Evolutionary conservation across 2,329 filamentous ascomycete species (phyloP), one percentile per base, ranked within the genome.

Genomic region (Aureobasidium sp.): DNA sequence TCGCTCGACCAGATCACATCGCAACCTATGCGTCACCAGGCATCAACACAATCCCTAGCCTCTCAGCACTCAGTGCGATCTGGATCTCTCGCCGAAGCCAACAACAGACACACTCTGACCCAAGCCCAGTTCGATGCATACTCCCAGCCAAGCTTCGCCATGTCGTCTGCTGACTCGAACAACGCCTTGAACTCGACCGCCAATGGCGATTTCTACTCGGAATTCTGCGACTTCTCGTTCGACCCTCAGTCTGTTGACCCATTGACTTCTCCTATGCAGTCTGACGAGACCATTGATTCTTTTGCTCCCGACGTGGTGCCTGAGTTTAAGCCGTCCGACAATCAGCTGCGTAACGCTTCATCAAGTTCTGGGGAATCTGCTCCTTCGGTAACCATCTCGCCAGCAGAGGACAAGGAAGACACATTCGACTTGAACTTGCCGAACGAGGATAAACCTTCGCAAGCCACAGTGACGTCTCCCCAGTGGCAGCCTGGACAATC

Each of bases 401-500:
- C 62, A 13, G 53, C 62, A 12, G 41, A 52, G 36, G 57, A 50
- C 24, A 51, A 60, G n/a, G 36, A 50, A 32, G 57, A 60, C 46
- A 41, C 34, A 5, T 60, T 50, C 27, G 57, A 50, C 46, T 7
- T 60, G 20, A 34, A 60, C 8, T 20, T 51, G 27, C 46, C 57
- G 2, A 43, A 13, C 24, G 56, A 50, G 13, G 36, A 51, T 3
- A 41, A 50, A 36, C 20, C 46, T 10, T 34, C 62, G 53, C 51
- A 66, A 34, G 53, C 65, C 5, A 39, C 61, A 6, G 67, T 63
- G 5, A 66, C 65, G 26, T 67, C 69, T 20, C 43, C 55, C 29
- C 70, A 71, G 65, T 74, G 72, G 72, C 71, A 73, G 53, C 72
- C 72, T 27, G 72, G 72, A 24, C 71, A 72, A 60, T 74, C 72